These are phyloP conservation scores for Taxillus chinensis DNA, from an alignment of 164 flowering plant species.

Conservation along the genomic window DNA sequence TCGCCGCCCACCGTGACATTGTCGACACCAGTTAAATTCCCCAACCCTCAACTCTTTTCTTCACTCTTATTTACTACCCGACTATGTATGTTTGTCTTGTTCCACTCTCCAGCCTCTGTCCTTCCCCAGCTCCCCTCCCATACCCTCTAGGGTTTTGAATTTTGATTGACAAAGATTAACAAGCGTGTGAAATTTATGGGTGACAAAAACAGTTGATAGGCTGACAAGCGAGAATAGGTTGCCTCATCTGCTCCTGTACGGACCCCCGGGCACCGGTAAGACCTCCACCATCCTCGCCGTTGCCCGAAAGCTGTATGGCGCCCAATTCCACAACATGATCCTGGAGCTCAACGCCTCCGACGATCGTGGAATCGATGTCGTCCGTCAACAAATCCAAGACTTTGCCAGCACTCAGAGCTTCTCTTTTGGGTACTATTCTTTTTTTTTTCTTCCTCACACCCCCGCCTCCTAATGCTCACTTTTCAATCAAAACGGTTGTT, in stretches of 20 bases:
- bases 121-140: too few relatives aligned
- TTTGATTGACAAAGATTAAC: too few relatives aligned
- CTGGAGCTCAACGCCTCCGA: slow-evolving; percentile 95
- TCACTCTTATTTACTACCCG: too few relatives aligned
- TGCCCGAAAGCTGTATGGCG: slow-evolving; percentile 85
- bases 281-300: slow-evolving; percentile 93
- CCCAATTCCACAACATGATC: slow-evolving; percentile 75
- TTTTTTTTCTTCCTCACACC: too few relatives aligned
- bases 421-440: slow-evolving; percentile 64
- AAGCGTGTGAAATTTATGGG: too few relatives aligned
- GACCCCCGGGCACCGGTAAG: slow-evolving; percentile 98
- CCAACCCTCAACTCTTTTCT: neutral
- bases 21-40: slow-evolving; percentile 61
- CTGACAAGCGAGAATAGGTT: slow-evolving; percentile 80
- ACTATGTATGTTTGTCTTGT: too few relatives aligned
- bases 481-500: too few relatives aligned
- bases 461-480: too few relatives aligned
- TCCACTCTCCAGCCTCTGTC: neutral
- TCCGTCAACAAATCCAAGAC: slow-evolving; percentile 91
- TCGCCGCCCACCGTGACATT: slow-evolving; percentile 96
- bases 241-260: slow-evolving; percentile 86
- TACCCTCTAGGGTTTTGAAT: too few relatives aligned
- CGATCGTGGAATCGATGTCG: slow-evolving; percentile 90
- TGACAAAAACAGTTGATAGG: slow-evolving; percentile 49
- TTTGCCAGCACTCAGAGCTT: slow-evolving; percentile 98